Conservation (phyloP, 495 filamentous ascomycete species). For the Talaromyces stipitatus region DNA sequence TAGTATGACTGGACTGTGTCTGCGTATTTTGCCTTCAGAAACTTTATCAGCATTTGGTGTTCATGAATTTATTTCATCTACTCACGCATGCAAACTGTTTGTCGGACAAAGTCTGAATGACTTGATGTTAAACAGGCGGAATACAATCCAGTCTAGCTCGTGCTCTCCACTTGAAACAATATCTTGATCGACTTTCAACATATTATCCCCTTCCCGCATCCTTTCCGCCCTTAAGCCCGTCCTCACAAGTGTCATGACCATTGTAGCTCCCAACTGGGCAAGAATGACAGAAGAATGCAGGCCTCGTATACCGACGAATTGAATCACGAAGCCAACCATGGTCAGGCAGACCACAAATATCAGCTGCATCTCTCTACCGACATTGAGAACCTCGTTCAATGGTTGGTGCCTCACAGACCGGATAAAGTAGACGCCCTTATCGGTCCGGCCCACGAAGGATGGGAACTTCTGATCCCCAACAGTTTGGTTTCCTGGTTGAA, state of each 20-base stretch:
- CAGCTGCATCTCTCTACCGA: slow-evolving; percentile 8
- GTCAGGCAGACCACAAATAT: slow-evolving; percentile 18
- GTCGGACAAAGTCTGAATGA: slow-evolving; percentile 12
- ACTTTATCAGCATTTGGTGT: background rate
- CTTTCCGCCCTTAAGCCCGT: slow-evolving; percentile 38
- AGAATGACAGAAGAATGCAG: slow-evolving; percentile 42
- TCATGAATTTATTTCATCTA: background rate
- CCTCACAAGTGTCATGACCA: slow-evolving; percentile 39
- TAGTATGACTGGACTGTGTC: background rate
- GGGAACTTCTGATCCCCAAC: slow-evolving; percentile 35
- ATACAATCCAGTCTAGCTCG: slow-evolving; percentile 42
- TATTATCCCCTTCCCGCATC: slow-evolving; percentile 24
- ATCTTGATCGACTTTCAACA: slow-evolving; percentile 18
- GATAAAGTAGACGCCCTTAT: slow-evolving; percentile 19
- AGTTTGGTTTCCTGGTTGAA: slow-evolving; percentile 33
- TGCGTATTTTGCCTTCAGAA: background rate
- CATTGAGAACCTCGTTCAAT: background rate
- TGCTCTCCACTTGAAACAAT: slow-evolving; percentile 21
- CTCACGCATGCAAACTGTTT: background rate
- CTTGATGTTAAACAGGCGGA: slow-evolving; percentile 20
- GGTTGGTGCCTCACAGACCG: slow-evolving; percentile 21
- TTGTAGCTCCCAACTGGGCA: slow-evolving; percentile 34
- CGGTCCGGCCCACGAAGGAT: slow-evolving; percentile 23
- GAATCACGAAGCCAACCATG: slow-evolving; percentile 39
- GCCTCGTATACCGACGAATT: slow-evolving; percentile 44